These are phyloP conservation scores for Musa balbisiana DNA, from an alignment of 202 grass and related monocot species.

Conservation along the genomic window DNA sequence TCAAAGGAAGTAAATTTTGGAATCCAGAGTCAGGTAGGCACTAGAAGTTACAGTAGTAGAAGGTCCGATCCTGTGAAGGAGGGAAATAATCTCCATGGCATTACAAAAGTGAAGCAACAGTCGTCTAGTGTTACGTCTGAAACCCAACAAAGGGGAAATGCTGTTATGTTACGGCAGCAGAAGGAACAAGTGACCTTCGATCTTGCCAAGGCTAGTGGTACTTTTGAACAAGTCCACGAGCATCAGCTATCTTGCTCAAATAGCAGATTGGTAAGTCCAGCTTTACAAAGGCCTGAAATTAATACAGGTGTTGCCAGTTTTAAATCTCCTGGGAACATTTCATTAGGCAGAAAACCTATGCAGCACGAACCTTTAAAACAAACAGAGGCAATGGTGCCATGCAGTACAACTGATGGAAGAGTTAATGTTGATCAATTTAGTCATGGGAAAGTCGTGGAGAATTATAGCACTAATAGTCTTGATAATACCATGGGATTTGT, in stretches of 20 bases:
- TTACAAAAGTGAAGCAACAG: conserved; percentile 43
- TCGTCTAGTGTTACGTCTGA: conserved; percentile 37
- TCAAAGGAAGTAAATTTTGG: conserved; percentile 39
- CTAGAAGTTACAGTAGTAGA: conserved; percentile 36
- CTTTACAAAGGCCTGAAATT: conserved; percentile 10
- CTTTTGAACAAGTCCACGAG: conserved; percentile 23
- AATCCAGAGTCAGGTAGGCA: conserved; percentile 32
- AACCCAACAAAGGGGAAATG: conserved; percentile 27
- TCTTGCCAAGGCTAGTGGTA: conserved; percentile 38
- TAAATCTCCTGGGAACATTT: not conserved
- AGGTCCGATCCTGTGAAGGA: conserved; percentile 39
- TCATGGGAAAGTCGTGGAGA: conserved; percentile 43
- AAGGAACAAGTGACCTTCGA: conserved; percentile 33
- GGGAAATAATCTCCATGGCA: not conserved
- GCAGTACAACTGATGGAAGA: conserved; percentile 41
- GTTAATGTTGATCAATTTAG: conserved; percentile 39
- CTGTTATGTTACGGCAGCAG: conserved; percentile 18
- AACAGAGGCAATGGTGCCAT: conserved; percentile 37
- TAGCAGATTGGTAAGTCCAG: conserved; percentile 28
- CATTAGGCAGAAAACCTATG: not conserved
- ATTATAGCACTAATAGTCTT: conserved; percentile 34
- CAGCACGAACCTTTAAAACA: conserved; percentile 33
- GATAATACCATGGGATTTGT: conserved; percentile 38
- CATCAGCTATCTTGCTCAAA: conserved; percentile 33
- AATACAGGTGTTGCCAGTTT: not conserved